Evolutionary conservation across 352 stramenopile species (phyloP).

Genomic region (Pythium utonaiense): DNA sequence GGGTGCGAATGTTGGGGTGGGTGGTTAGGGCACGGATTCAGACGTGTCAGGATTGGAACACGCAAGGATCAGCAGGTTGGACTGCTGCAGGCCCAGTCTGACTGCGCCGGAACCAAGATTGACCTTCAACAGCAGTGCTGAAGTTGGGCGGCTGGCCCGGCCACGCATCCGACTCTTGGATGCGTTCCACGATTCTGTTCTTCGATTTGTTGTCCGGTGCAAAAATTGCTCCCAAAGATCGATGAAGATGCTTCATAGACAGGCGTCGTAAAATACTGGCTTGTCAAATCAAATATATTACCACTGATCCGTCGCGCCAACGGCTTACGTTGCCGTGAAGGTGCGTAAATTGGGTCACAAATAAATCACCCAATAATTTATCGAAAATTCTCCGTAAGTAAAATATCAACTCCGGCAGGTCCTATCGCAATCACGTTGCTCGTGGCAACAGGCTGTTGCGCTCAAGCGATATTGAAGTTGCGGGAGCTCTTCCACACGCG

Average conservation of each 20-base stretch:
- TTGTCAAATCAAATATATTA: not conserved
- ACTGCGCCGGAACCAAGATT: no score
- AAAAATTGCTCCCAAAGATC: not conserved
- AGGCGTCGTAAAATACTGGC: not conserved
- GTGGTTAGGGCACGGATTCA: not conserved
- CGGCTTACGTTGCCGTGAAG: not conserved
- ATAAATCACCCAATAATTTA: conserved; percentile 1
- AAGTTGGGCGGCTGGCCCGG: not conserved
- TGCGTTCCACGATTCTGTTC: not conserved
- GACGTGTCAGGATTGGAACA: no score
- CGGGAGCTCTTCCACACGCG: not conserved
- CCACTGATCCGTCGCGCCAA: not conserved
- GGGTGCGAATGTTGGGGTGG: not conserved
- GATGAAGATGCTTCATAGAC: not conserved
- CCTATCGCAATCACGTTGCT: not conserved
- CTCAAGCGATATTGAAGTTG: conserved; percentile 1
- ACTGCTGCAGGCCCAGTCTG: not conserved
- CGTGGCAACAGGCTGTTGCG: not conserved
- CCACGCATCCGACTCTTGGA: not conserved
- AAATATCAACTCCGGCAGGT: not conserved
- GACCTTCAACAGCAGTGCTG: not conserved
- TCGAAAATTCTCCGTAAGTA: not conserved
- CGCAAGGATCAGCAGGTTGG: not conserved
- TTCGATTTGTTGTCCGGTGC: not conserved
- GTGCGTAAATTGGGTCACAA: not conserved